These are phyloP conservation scores for Monosporascus sp. DNA, from an alignment of 2,329 filamentous ascomycete genomes.

Conservation along the genomic window DNA sequence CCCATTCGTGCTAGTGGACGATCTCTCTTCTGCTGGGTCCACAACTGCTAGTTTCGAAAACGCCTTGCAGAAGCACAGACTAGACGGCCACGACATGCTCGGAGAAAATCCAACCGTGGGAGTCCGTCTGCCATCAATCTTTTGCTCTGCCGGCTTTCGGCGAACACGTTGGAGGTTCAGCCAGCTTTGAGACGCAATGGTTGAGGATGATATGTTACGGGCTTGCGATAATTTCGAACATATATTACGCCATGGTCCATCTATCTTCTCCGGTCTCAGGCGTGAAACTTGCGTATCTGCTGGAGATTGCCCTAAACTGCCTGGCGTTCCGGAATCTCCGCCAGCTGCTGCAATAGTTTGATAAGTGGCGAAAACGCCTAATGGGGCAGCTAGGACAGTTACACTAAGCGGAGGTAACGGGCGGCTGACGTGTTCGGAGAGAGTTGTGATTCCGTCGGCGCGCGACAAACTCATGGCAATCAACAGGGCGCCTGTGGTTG, in stretches of 20 bases:
- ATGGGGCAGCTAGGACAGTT: slow-evolving; percentile 48
- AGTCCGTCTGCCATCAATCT: slow-evolving; percentile 35
- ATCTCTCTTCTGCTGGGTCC: slow-evolving; percentile 33
- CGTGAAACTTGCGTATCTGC: slow-evolving; percentile 43
- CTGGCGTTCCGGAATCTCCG: slow-evolving; percentile 28
- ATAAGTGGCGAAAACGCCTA: slow-evolving; percentile 43
- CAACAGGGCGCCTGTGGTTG: slow-evolving; percentile 49
- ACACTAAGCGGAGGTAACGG: slow-evolving; percentile 35
- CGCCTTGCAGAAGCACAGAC: slow-evolving; percentile 47
- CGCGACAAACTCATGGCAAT: slow-evolving; percentile 42
- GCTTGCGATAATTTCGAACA: slow-evolving; percentile 47
- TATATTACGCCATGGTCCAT: slow-evolving; percentile 43
- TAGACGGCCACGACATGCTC: slow-evolving; percentile 48
- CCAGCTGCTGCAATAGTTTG: slow-evolving; percentile 27
- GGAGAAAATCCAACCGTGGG: slow-evolving; percentile 29
- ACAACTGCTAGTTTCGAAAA: slow-evolving; percentile 35
- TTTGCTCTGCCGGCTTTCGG: slow-evolving; percentile 36
- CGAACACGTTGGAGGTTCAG: slow-evolving; percentile 44
- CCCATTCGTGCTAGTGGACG: slow-evolving; percentile 33
- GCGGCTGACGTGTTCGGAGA: slow-evolving; percentile 37
- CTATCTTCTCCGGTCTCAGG: slow-evolving; percentile 33
- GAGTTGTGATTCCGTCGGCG: slow-evolving; percentile 40
- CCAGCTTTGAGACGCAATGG: slow-evolving; percentile 40
- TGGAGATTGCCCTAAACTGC: slow-evolving; percentile 43
- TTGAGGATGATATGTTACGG: slow-evolving; percentile 40